Percentiles rank a stretch among this genome's conserved stretches.
Evolutionary conservation across 2,329 filamentous ascomycete genomes (phyloP).

Genomic region (Leptosphaerulina australis): DNA sequence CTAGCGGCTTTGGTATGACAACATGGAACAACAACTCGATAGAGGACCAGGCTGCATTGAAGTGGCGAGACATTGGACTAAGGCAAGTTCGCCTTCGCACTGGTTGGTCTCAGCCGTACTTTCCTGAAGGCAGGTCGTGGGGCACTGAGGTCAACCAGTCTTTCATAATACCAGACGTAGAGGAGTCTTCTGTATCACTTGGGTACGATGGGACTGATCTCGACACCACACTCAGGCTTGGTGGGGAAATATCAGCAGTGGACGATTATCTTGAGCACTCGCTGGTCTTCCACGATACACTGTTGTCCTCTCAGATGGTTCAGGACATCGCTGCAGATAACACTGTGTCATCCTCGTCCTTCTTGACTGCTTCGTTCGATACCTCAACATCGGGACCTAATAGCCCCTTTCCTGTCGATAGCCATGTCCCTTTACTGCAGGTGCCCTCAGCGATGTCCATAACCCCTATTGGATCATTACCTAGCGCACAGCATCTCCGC

Average conservation of each 20-base stretch:
- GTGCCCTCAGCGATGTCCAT: slow-evolving; percentile 51
- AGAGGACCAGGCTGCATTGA: slow-evolving; percentile 20
- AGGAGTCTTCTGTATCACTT: slow-evolving; percentile 14
- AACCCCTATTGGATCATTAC: slow-evolving; percentile 71
- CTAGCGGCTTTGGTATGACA: slow-evolving; percentile 47
- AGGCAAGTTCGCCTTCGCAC: slow-evolving; percentile 29
- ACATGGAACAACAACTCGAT: background rate
- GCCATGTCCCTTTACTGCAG: slow-evolving; percentile 15
- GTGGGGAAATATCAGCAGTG: slow-evolving; percentile 22
- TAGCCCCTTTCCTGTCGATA: slow-evolving; percentile 28
- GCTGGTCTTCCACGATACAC: slow-evolving; percentile 70
- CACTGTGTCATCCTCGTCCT: slow-evolving; percentile 42
- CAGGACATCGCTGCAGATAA: slow-evolving; percentile 32
- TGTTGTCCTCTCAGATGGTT: slow-evolving; percentile 64
- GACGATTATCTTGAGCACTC: slow-evolving; percentile 76
- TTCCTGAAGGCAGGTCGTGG: slow-evolving; percentile 21
- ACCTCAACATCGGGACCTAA: slow-evolving; percentile 36
- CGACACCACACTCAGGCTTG: slow-evolving; percentile 33
- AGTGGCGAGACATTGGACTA: slow-evolving; percentile 38
- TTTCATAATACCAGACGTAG: slow-evolving; percentile 25
- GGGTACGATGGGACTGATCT: slow-evolving; percentile 30
- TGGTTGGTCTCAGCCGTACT: slow-evolving; percentile 43
- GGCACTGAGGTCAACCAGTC: slow-evolving; percentile 16
- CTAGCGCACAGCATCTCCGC: slow-evolving; percentile 67
- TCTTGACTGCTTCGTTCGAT: slow-evolving; percentile 47